Base-by-base conservation (phyloP, 352 stramenopile species). In the Phytophthora multivora region DNA sequence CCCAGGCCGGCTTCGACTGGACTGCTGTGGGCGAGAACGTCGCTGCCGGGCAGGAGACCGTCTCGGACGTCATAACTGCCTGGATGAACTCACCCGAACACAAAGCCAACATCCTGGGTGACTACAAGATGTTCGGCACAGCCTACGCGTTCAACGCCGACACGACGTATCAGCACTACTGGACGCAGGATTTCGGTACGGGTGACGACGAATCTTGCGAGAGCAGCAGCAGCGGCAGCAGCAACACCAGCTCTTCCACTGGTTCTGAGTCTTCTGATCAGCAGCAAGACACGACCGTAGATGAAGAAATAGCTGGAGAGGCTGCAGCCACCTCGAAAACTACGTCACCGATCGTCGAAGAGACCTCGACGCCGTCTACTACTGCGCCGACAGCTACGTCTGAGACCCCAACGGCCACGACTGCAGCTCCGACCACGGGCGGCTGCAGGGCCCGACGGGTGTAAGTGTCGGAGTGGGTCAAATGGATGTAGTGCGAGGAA, bases 21-120 rank as follows among this genome's bases (percentile, higher is more conserved):
- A 75, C 66, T 25, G 73, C 48, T 36, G 68, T 83, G 4, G 76
- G 61, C 2, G 76, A 86, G 60, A 86, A 86, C 60, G 71, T 83
- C 4, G 76, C 76, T 1, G 73, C 73, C 13, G 76, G 76, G 6
- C 73, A 83, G 47, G 38, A 47, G 8, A 66, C 74, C 49, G 63
- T 83, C 46, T 43, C 58, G n/a, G 49, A 57, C 36, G 76, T 80
- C 51, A 82, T 85, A 70, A 68, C 68, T 26, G 61, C 76, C 33
- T 85, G 76, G 76, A 85, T 85, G 72, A 70, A 74, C 59, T 85
- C 75, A 23, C 40, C 62, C 12, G 75, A 76, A 31, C 75, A 85
- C 65, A 68, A 66, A 33, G 45, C 53, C 26, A 85, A 82, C 45
- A 71, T 85, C 51, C 45, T 85, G 38, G 59, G 65, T 33, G 47